Conservation (phyloP, 2,329 filamentous ascomycete genomes). For the Apiospora pterosperma region DNA sequence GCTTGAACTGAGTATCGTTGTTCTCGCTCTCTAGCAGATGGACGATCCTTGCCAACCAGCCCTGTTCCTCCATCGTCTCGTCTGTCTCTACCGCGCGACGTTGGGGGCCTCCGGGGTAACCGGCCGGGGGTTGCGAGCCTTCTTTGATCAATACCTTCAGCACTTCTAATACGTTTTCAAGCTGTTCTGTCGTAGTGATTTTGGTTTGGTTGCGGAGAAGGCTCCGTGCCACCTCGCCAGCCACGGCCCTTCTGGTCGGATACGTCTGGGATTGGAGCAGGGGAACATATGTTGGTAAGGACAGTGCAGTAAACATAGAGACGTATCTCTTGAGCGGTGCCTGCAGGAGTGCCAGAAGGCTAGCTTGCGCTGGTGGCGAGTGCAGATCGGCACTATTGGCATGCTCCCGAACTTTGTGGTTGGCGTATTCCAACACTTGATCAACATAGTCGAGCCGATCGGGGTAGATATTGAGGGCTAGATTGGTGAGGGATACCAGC, state of each 20-base stretch:
- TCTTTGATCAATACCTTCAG: constrained; percentile 92
- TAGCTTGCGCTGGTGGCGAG: constrained; percentile 81
- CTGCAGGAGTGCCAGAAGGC: constrained; percentile 83
- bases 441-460: constrained; percentile 91
- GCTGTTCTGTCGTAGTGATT: constrained; percentile 72
- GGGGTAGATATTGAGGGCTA: constrained; percentile 94
- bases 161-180: constrained; percentile 86
- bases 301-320: constrained; percentile 93
- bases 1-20: constrained; percentile 92
- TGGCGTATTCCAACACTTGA: constrained; percentile 86
- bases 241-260: constrained; percentile 84
- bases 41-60: constrained; percentile 89
- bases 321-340: constrained; percentile 86
- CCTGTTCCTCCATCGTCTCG: constrained; percentile 96
- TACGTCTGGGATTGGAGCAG: constrained; percentile 91
- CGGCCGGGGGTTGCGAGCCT: constrained; percentile 77
- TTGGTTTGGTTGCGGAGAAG: constrained; percentile 79
- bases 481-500: constrained; percentile 87
- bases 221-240: constrained; percentile 79
- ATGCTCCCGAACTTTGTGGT: constrained; percentile 81
- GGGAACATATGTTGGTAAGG: constrained; percentile 87
- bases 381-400: constrained; percentile 95
- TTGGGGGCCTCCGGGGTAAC: constrained; percentile 79
- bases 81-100: constrained; percentile 81
- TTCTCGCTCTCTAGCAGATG: constrained; percentile 80